Evolutionary conservation across 1,284 basidiomycete genomes (phyloP), one percentile per base, ranked within the genome.

Genomic region (Leccinum angustisporum): DNA sequence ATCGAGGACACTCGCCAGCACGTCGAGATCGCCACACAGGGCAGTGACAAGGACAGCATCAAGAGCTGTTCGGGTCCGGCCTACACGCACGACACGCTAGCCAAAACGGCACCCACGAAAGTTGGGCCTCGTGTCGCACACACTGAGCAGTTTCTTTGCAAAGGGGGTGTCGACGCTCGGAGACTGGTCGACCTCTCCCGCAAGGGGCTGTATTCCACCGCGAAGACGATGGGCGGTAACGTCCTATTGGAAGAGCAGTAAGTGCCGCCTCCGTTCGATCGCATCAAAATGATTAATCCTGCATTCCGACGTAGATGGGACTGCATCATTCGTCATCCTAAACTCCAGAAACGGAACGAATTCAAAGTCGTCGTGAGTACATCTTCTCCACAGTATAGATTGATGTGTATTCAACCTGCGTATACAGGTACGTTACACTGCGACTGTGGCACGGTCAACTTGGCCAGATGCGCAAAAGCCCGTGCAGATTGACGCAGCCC

Each of bases 21-120:
- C 55, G 48, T 73, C 58, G 72, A 75, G 48, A 60, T 69, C 51
- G 61, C 63, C 60, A 60, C 63, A n/a, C 69, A 73, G 50, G 56
- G 50, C 46, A 67, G 60, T 38, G 71, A 75, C 52, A 64, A 54
- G 33, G 59, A 72, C 43, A 64, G 68, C 57, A 48, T 77, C 57
- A 75, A 70, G 60, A 75, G 76, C 61, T 76, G 70, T 60, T 77
- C 76, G 51, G 74, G 74, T 31, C 76, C 76, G 18, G 75, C 73
- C 11, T 56, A 64, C n/a, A 77, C 74, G 4, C 75, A 75, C 34
- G 56, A 64, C 25, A 54, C 55, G 3, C 51, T 77, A 40, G 52
- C 58, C 48, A 68, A 68, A 57, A 67, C 63, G 18, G 60, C 61
- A 31, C 74, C 67, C 11, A 60, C 66, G 51, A 71, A 57, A 53